A percentile compares a stretch with the other conserved stretches of the same genome.
Conservation (phyloP, 441 rosid genomes). For the Euphorbia corollata region DNA sequence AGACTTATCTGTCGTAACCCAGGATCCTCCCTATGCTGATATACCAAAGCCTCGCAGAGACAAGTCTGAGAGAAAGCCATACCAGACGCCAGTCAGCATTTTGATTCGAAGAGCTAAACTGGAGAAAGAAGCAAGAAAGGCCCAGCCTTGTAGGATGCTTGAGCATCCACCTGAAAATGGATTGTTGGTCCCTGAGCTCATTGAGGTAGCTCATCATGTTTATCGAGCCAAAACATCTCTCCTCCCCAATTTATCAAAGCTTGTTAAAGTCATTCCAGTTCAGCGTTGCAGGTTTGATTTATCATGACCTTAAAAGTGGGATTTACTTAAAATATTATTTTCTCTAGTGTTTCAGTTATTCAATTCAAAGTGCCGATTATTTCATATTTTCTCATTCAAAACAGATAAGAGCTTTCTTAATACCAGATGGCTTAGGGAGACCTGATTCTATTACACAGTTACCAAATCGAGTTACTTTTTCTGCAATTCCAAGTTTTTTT, state of each 20-base stretch:
- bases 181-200: conserved; percentile 60
- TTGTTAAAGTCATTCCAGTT: conserved; percentile 37
- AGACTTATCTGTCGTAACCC: conserved; percentile 6
- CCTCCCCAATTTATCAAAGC: conserved; percentile 43
- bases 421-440: not conserved
- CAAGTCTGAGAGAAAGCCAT: conserved; percentile 76
- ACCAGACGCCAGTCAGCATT: conserved; percentile 59
- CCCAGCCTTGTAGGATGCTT: conserved; percentile 60
- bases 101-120: conserved; percentile 58
- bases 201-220: conserved; percentile 52
- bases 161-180: conserved; percentile 72
- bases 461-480: not conserved
- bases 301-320: not conserved
- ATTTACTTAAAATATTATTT: not conserved
- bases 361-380: not conserved
- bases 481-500: not conserved
- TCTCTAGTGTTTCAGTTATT: not conserved
- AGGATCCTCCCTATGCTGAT: conserved; percentile 48
- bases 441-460: not conserved
- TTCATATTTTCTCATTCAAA: not conserved
- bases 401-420: not conserved
- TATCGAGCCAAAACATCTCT: conserved; percentile 43
- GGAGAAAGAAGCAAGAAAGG: conserved; percentile 53
- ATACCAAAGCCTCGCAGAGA: conserved; percentile 58
- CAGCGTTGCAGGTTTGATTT: conserved; percentile 61